Conservation (phyloP, 176 grass and related monocot species). For the Musa acuminata region DNA sequence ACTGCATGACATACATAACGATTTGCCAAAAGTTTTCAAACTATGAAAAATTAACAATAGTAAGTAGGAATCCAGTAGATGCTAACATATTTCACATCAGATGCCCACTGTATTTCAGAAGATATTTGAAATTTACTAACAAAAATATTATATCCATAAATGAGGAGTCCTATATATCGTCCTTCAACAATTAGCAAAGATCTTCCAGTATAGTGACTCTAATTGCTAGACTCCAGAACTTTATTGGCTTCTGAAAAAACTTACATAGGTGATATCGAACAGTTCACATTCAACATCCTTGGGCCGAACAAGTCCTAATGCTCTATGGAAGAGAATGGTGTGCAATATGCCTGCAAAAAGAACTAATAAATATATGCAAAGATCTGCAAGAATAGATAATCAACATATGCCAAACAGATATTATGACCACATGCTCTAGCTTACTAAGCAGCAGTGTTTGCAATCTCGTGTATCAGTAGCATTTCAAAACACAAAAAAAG, state of each 20-base stretch:
- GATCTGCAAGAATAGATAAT: background rate
- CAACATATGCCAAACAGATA: background rate
- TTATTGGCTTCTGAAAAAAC: constrained; percentile 4
- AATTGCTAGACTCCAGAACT: background rate
- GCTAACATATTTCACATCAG: no score
- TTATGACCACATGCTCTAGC: background rate
- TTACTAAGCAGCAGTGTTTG: background rate
- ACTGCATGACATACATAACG: no score
- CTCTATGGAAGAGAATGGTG: constrained; percentile 88
- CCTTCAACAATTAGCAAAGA: background rate
- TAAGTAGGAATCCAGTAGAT: no score
- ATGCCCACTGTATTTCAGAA: no score
- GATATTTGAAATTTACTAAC: background rate
- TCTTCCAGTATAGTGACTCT: background rate
- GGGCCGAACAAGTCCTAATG: constrained; percentile 77
- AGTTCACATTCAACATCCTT: constrained; percentile 79
- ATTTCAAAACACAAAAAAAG: background rate
- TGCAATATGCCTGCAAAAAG: constrained; percentile 64
- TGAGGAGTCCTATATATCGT: background rate
- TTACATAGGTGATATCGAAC: constrained; percentile 73
- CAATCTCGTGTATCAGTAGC: no score
- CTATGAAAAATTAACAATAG: no score
- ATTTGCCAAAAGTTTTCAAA: no score
- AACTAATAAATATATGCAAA: background rate
- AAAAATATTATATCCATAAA: background rate